Conservation (phyloP, 2,329 filamentous ascomycete species). For the Lasiodiplodia citricola region DNA sequence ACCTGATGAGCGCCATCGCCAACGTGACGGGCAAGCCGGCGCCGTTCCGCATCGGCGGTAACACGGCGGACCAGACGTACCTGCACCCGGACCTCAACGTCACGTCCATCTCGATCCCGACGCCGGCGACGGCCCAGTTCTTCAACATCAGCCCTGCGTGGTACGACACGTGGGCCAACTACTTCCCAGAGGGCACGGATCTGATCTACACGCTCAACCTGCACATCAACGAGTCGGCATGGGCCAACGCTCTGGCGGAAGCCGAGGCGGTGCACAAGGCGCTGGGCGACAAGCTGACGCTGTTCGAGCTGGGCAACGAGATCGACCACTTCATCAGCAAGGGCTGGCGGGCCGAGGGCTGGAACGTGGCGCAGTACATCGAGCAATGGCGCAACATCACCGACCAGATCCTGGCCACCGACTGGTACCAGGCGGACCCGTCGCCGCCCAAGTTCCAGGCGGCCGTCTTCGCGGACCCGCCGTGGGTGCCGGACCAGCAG, state of each 20-base stretch:
- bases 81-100: conserved; percentile 23
- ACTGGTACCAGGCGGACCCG: conserved; percentile 26
- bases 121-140: conserved; percentile 10
- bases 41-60: conserved; percentile 22
- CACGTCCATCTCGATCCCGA: conserved; percentile 20
- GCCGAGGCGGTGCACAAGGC: conserved; percentile 21
- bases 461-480: conserved; percentile 27
- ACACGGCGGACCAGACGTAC: conserved; percentile 25
- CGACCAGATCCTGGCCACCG: conserved; percentile 24
- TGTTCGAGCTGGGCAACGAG: conserved; percentile 24
- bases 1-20: conserved; percentile 22
- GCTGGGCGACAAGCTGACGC: conserved; percentile 20
- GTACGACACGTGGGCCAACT: conserved; percentile 25
- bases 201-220: conserved; percentile 24
- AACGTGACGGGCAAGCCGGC: conserved; percentile 22
- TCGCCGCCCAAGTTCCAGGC: conserved; percentile 29
- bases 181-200: conserved; percentile 24
- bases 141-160: conserved; percentile 26
- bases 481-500: conserved; percentile 20
- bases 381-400: conserved; percentile 26
- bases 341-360: conserved; percentile 18
- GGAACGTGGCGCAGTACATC: conserved; percentile 22
- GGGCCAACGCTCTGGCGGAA: conserved; percentile 21
- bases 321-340: conserved; percentile 25
- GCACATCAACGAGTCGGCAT: conserved; percentile 11